Conservation (phyloP, 2,329 filamentous ascomycete genomes). For the Pseudocercospora musae region DNA sequence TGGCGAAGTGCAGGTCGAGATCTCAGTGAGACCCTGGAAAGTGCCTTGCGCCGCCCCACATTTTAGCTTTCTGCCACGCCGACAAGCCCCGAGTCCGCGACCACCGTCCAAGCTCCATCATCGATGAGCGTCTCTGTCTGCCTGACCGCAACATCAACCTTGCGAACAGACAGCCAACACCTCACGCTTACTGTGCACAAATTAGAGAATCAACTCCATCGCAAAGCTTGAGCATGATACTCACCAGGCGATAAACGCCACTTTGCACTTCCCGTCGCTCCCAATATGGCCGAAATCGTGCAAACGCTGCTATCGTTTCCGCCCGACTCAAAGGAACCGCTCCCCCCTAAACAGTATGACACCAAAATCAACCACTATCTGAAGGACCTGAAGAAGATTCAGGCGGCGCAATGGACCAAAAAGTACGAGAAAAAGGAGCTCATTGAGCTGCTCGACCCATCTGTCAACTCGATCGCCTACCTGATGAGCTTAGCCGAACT, state of each 20-base stretch:
- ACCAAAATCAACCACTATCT: slow-evolving; percentile 36
- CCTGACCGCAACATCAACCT: background rate
- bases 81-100: background rate
- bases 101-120: slow-evolving; percentile 6
- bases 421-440: slow-evolving; percentile 41
- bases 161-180: background rate
- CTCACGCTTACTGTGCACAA: background rate
- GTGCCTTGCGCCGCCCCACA: background rate
- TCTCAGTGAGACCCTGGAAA: background rate
- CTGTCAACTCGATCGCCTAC: slow-evolving; percentile 58
- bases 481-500: slow-evolving; percentile 51
- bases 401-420: slow-evolving; percentile 35
- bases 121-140: background rate
- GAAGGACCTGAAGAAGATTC: slow-evolving; percentile 35
- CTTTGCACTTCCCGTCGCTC: background rate
- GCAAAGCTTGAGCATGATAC: slow-evolving; percentile 1
- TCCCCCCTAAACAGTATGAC: slow-evolving; percentile 42
- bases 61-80: slow-evolving; percentile 5
- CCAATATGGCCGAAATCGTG: slow-evolving; percentile 29
- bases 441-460: slow-evolving; percentile 52
- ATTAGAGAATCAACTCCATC: background rate
- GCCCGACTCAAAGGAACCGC: slow-evolving; percentile 23
- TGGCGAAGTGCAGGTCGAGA: background rate
- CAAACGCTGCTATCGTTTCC: slow-evolving; percentile 35
- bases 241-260: background rate